phyloP scores from a whole-genome alignment of 225 moss, liverwort and hornwort species.

The Ulota crispa region DNA sequence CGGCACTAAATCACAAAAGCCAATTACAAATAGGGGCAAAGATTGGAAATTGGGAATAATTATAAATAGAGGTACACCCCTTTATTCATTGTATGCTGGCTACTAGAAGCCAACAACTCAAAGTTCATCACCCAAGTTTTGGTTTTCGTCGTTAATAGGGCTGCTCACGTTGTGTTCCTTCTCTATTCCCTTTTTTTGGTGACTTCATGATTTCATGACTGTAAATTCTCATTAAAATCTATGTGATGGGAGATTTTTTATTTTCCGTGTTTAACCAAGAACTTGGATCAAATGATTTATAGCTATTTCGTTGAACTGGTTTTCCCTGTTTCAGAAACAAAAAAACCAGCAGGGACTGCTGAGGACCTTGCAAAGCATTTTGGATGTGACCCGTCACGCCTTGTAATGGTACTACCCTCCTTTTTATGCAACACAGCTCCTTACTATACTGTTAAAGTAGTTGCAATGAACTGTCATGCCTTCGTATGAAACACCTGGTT shows the following conservation, averaged over 20 bases:
- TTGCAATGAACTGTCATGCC: not conserved
- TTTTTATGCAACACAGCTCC: not conserved
- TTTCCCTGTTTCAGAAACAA: conserved; percentile 50
- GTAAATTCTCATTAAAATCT: not conserved
- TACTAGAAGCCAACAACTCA: too few species aligned
- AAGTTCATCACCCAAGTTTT: too few species aligned
- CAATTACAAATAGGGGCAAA: too few species aligned
- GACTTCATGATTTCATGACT: too few species aligned
- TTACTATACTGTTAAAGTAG: not conserved
- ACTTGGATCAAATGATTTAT: not conserved
- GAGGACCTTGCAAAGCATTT: conserved; percentile 73
- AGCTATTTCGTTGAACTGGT: not conserved
- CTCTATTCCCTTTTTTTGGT: too few species aligned
- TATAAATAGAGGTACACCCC: too few species aligned
- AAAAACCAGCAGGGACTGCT: conserved; percentile 93
- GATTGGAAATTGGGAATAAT: too few species aligned
- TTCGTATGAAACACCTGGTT: not conserved
- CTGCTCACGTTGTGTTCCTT: too few species aligned
- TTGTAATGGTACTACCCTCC: conserved; percentile 68
- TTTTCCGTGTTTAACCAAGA: not conserved
- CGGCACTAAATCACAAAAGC: too few species aligned
- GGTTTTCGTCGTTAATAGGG: too few species aligned
- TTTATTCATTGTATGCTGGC: too few species aligned
- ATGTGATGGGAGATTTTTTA: not conserved
- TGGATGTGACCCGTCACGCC: conserved; percentile 73